phyloP scores from a whole-genome alignment of 2,329 filamentous ascomycete species.

The Fusarium sp. region DNA sequence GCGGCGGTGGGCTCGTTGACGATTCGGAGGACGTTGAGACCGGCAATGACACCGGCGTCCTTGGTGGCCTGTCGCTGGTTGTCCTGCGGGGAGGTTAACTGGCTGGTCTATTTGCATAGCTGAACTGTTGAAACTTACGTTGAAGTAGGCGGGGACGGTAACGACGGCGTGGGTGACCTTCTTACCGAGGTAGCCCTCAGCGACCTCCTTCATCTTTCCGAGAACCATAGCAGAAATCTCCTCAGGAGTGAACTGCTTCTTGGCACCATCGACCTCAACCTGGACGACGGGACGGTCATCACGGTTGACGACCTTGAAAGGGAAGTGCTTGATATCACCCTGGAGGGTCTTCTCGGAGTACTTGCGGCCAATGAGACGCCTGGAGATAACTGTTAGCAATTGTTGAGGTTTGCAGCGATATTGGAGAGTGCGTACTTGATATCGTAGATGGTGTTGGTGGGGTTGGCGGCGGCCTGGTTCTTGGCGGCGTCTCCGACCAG shows the following conservation, averaged over 20 bases:
- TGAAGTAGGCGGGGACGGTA: conserved; percentile 97
- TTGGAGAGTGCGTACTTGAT: conserved; percentile 77
- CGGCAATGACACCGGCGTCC: conserved; percentile 91
- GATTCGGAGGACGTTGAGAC: conserved; percentile 94
- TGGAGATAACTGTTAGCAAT: conserved; percentile 51
- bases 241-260: conserved; percentile 83
- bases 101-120: not conserved
- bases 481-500: conserved; percentile 97
- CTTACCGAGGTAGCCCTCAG: conserved; percentile 83
- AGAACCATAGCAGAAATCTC: conserved; percentile 85
- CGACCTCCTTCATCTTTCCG: conserved; percentile 86
- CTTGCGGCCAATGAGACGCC: conserved; percentile 88
- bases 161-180: conserved; percentile 90
- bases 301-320: conserved; percentile 92
- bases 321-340: conserved; percentile 97
- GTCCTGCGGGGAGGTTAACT: conserved; percentile 62
- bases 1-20: conserved; percentile 97
- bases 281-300: conserved; percentile 89
- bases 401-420: not conserved
- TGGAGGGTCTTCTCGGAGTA: conserved; percentile 88
- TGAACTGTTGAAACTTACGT: conserved; percentile 57
- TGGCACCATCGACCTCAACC: conserved; percentile 73
- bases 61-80: conserved; percentile 97
- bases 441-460: conserved; percentile 80
- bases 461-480: conserved; percentile 91